phyloP scores from a whole-genome alignment of 2,329 filamentous ascomycete species.

The Ophiostoma australiae region DNA sequence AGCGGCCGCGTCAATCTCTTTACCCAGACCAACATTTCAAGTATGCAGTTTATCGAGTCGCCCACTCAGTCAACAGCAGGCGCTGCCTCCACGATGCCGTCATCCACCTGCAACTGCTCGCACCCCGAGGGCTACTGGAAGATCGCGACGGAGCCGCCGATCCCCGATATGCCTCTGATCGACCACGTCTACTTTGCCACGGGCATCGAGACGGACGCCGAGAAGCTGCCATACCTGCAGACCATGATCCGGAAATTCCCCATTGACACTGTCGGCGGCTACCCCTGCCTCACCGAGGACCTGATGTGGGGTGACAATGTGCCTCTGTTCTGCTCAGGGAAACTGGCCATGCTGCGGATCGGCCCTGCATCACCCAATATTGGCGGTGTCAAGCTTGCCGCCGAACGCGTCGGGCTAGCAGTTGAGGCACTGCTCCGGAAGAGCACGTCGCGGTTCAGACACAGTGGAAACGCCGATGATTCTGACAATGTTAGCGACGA shows the following conservation, averaged over 20 bases:
- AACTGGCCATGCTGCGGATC: slow-evolving; percentile 26
- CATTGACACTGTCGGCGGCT: slow-evolving; percentile 56
- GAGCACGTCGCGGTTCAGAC: not conserved
- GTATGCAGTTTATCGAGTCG: not conserved
- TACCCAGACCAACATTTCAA: slow-evolving; percentile 32
- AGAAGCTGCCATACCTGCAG: slow-evolving; percentile 55
- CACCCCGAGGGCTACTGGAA: slow-evolving; percentile 33
- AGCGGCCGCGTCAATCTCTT: slow-evolving; percentile 50
- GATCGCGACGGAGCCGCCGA: slow-evolving; percentile 49
- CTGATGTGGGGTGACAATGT: slow-evolving; percentile 70
- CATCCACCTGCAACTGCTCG: not conserved
- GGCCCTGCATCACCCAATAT: slow-evolving; percentile 27
- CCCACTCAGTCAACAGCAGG: not conserved
- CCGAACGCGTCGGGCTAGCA: slow-evolving; percentile 27
- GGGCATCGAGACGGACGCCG: slow-evolving; percentile 61
- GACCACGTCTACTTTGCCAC: slow-evolving; percentile 75
- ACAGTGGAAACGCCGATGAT: slow-evolving; percentile 6
- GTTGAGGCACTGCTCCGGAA: not conserved
- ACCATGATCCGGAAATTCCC: slow-evolving; percentile 56
- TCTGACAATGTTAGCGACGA: slow-evolving; percentile 7
- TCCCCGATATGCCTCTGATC: slow-evolving; percentile 50
- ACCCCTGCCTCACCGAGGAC: slow-evolving; percentile 71
- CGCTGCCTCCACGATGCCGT: not conserved
- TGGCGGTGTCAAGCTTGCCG: slow-evolving; percentile 26
- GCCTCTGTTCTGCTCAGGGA: slow-evolving; percentile 40